phyloP scores from a whole-genome alignment of 2,329 filamentous ascomycete genomes.

The Trichoderma lentiforme region DNA sequence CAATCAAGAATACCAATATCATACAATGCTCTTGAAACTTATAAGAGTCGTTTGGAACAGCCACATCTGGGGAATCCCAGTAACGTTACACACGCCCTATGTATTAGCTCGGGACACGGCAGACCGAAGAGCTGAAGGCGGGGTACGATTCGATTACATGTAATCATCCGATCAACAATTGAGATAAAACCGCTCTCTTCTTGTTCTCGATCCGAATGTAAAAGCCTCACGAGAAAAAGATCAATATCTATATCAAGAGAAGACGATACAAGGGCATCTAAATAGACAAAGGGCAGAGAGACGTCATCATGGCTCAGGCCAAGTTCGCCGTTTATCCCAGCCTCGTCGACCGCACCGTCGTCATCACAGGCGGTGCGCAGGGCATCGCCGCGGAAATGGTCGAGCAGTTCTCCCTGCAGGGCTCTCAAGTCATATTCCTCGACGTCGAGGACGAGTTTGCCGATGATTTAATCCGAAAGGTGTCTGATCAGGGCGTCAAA shows the following conservation, averaged over 20 bases:
- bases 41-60: background rate
- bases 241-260: no score
- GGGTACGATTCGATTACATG: background rate
- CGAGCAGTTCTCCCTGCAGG: constrained; percentile 43
- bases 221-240: no score
- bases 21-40: background rate
- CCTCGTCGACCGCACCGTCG: constrained; percentile 38
- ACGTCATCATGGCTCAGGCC: constrained; percentile 4
- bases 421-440: constrained; percentile 43
- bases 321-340: constrained; percentile 40
- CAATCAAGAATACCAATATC: background rate
- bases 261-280: no score
- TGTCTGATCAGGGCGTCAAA: constrained; percentile 20
- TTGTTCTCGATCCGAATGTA: no score
- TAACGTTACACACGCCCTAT: constrained; percentile 12
- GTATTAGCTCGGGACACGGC: background rate
- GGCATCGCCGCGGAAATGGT: constrained; percentile 46
- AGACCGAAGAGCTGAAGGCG: background rate
- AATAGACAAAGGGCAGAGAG: background rate
- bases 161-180: background rate
- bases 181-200: background rate
- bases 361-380: constrained; percentile 46
- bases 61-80: background rate
- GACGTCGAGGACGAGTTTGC: constrained; percentile 28
- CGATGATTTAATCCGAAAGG: constrained; percentile 28